Evolutionary conservation across 306 rosid genomes (phyloP).

Genomic region (Lagenaria siceraria): DNA sequence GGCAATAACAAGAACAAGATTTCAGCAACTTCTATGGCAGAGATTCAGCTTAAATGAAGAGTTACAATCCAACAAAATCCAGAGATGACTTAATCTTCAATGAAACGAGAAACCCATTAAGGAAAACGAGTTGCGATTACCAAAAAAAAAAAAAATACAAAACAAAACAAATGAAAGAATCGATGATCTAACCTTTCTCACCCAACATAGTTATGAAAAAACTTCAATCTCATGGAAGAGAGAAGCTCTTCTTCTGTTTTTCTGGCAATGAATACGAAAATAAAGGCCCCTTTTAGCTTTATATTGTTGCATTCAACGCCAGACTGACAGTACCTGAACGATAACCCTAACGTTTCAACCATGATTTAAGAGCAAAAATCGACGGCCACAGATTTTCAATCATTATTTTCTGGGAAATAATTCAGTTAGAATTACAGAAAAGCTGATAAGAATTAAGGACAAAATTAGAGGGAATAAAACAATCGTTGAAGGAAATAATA

Average conservation of each 20-base stretch:
- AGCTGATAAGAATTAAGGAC: not conserved
- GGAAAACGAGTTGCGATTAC: not conserved
- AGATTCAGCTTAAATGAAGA: not conserved
- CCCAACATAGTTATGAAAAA: not conserved
- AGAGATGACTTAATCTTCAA: not conserved
- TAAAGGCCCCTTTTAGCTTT: not conserved
- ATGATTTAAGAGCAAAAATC: not conserved
- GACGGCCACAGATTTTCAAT: constrained; percentile 1
- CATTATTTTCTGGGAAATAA: not conserved
- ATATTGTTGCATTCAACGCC: not conserved
- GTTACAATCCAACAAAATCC: not conserved
- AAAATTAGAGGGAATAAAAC: not conserved
- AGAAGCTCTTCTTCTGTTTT: not conserved
- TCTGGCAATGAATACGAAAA: not conserved
- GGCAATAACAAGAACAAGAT: not conserved
- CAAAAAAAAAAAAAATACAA: too few species aligned
- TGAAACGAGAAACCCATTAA: not conserved
- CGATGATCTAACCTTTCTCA: not conserved
- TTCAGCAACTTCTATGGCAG: not conserved
- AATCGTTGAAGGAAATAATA: not conserved
- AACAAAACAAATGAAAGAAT: not conserved
- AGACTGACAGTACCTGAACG: not conserved
- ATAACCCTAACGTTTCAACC: not conserved
- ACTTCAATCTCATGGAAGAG: not conserved
- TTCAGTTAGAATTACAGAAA: not conserved